These are phyloP conservation scores for Eragrostis tef DNA, from an alignment of 202 grass and related monocot genomes.

Conservation along the genomic window DNA sequence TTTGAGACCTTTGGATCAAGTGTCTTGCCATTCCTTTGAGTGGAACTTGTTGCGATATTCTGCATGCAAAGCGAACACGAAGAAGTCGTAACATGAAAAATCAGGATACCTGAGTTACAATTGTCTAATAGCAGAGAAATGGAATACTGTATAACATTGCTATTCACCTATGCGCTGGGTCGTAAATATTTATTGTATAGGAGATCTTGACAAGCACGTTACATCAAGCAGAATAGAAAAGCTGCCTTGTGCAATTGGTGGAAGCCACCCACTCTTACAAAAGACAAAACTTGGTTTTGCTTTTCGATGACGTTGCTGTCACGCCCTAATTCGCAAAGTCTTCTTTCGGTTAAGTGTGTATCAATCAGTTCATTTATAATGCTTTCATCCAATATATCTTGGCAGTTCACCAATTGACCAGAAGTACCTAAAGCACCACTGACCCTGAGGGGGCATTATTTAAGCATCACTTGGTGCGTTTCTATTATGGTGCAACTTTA, in stretches of 20 bases:
- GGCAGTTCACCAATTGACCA: constrained; percentile 52
- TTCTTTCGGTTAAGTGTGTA: constrained; percentile 43
- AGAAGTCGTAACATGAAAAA: constrained; percentile 26
- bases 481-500: constrained; percentile 38
- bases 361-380: constrained; percentile 31
- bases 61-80: constrained; percentile 43
- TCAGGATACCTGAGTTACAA: not conserved
- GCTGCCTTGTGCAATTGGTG: constrained; percentile 49
- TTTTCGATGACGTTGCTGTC: constrained; percentile 53
- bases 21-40: constrained; percentile 59
- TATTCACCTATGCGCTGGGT: not conserved
- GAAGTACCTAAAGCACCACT: constrained; percentile 55
- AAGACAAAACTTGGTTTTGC: constrained; percentile 47
- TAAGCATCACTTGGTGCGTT: constrained; percentile 39
- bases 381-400: constrained; percentile 34
- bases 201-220: constrained; percentile 29
- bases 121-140: constrained; percentile 6
- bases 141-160: constrained; percentile 1
- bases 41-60: constrained; percentile 54
- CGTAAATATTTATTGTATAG: constrained; percentile 41
- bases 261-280: constrained; percentile 58
- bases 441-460: constrained; percentile 38
- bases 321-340: constrained; percentile 39
- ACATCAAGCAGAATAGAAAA: constrained; percentile 49
- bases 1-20: constrained; percentile 74